Evolutionary conservation across 2,329 filamentous ascomycete species (phyloP), one percentile per base, ranked within the genome.

Genomic region (Colletotrichum chlorophyti): DNA sequence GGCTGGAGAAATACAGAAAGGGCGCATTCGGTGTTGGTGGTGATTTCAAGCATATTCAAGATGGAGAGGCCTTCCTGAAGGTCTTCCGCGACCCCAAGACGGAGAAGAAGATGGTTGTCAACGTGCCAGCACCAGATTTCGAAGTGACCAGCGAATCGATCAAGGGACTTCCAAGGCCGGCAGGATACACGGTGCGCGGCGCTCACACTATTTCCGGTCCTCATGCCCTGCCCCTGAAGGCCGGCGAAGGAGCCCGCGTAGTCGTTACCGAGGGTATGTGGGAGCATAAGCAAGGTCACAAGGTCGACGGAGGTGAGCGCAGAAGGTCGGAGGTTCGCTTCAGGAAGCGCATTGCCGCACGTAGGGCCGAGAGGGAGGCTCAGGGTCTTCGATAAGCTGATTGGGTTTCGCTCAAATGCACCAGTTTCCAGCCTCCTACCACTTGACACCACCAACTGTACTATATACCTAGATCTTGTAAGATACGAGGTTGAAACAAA

Each of bases 221-320:
- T 2, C 90, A 87, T 66, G 84, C 93, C 6, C 79, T 88, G 69
- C 85, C 87, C 5, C 70, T 93, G 24, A 88, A 90, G 73, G 84
- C 84, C 1, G 83, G 85, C 1, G 76, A 79, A 35, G 87, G 85
- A 8, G 91, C 88, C 10, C 79, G 82, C 48, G 81, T 98, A 65
- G 80, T 82, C 63, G 83, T 91, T 19, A 86, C 88, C 54, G 93
- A 97, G 73, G 93, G 94, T 9, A 89, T 98, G 80, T 98, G 94
- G 95, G 94, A 98, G 79, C 82, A 93, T 68, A 88, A 84, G 71
- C 84, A 88, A 68, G 94, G 95, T 24, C 86, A 87, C 69, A 98
- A 98, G 87, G 88, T 99, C 65, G 93, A 98, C 75, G 95, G 95
- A 70, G 95, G 95, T 81, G 95, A 99, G 82, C 88, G 95, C 73